Base-by-base conservation (phyloP, 768 basidiomycete species). In the Suillus cothurnatus region DNA sequence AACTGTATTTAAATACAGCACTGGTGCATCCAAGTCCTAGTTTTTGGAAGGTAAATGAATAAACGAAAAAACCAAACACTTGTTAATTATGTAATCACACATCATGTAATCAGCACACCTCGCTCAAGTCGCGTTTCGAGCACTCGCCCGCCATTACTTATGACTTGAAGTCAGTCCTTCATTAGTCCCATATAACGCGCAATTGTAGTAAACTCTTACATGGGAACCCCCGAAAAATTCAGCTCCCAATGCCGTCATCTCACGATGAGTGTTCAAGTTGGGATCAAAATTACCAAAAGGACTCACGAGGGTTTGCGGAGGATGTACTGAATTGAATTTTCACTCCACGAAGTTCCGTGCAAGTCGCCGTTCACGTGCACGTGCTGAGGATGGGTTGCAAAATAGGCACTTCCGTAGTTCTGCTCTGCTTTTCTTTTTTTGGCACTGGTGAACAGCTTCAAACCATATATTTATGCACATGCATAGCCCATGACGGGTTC, bases 331-430 rank as follows among this genome's bases (percentile, higher is more conserved):
- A 59, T 28, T 21, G 23, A 55, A 34, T 14, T 55, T 55, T 21
- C 32, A 32, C 28, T 26, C 52, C 31, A 26, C 21, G 38, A 39
- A 43, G 39, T 41, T 59, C 58, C 58, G 58, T 41, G 58, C 58
- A 59, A 59, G 39, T 59, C 58, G 58, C 58, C 58, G 58, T 41
- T 59, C 58, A 39, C 38, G 38, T 15, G 12, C 36, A 59, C 58
- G 58, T 59, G 58, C 36, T 23, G 26, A 59, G 19, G 19, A 19
- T 26, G 26, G n/a, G 12, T 28, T 11, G 57, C 23, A 59, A 38
- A 38, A 59, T 43, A 59, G 58, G 58, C 11, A 41, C 58, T 28
- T 55, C 53, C 19, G 53, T 32, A 21, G 31, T 21, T 39, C 38
- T 58, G 36, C 56, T 39, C 26, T 39, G 23, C 38, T 39, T 39